These are phyloP conservation scores for Theileria orientalis DNA, from an alignment of 169 alveolate species.

Conservation along the genomic window DNA sequence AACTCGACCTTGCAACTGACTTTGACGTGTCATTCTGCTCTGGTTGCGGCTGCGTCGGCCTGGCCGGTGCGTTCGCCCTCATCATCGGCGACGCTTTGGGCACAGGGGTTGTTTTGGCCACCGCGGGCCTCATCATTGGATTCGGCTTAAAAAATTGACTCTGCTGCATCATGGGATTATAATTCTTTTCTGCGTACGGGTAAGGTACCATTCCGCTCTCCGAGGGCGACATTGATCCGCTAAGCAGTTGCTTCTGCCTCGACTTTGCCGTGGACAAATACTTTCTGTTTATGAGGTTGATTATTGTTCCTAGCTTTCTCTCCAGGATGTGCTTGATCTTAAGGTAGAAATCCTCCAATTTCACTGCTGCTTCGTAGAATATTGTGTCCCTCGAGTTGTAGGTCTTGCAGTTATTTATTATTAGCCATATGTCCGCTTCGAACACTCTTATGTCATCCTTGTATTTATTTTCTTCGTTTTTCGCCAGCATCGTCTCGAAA, in stretches of 20 bases:
- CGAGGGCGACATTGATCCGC: background rate
- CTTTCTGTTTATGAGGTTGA: slow-evolving; percentile 12
- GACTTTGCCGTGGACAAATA: background rate
- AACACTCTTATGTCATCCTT: slow-evolving; percentile 76
- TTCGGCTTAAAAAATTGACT: too few relatives aligned
- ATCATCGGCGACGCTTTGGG: background rate
- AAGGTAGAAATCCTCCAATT: slow-evolving; percentile 23
- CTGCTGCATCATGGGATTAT: too few relatives aligned
- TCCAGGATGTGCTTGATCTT: slow-evolving; percentile 24
- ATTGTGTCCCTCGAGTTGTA: slow-evolving; percentile 85
- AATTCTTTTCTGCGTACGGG: too few relatives aligned
- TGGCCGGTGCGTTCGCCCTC: background rate
- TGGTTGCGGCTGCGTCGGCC: background rate
- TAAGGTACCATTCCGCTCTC: background rate
- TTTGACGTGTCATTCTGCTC: background rate
- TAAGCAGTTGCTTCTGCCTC: background rate
- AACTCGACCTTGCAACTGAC: background rate
- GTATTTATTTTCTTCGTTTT: slow-evolving; percentile 77
- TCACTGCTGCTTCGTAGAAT: slow-evolving; percentile 43
- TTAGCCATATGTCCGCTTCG: slow-evolving; percentile 83
- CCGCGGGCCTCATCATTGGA: too few relatives aligned
- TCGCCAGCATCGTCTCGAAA: slow-evolving; percentile 82
- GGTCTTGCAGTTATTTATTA: slow-evolving; percentile 84
- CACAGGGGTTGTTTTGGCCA: too few relatives aligned
- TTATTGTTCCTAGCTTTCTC: background rate